Evolutionary conservation across 1,284 basidiomycete species (phyloP), one percentile per base, ranked within the genome.

Genomic region (Irpex lacteus): DNA sequence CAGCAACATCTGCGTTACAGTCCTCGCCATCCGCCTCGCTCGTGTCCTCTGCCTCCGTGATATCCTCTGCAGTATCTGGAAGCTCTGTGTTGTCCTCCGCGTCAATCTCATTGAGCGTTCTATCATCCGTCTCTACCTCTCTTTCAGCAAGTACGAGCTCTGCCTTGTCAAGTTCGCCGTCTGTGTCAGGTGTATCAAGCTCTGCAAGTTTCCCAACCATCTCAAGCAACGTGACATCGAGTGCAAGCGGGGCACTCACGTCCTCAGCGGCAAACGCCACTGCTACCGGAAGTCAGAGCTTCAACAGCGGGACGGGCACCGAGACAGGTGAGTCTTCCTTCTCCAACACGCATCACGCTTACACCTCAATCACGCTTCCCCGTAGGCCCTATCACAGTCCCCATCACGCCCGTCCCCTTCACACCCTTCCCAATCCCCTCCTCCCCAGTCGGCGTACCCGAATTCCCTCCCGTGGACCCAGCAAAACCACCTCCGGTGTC

Each of bases 361-460:
- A 34, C 44, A 19, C 9, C 9, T 19, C 9, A 19, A 11, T 11
- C 19, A 37, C 11, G 1, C 32, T 13, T 7, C 38, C 19, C 61
- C 50, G 9, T 40, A 69, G 68, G 71, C 37, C 61, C 63, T 40
- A 68, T 70, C 44, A 70, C 68, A 36, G 63, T 68, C 19, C 66
- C 72, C 2, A 64, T 72, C 50, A 64, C 69, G 13, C 68, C 70
- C 26, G 63, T 69, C 34, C 21, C 68, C 2, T 78, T 78, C 68
- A 62, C 68, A 18, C 67, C 76, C 1, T 76, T 76, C 70, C 74
- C 76, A 2, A 69, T 71, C n/a, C 74, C 76, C 32, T 71, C 73
- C 1, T 69, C 67, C 21, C 64, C 71, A 3, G 70, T 75, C 7
- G 70, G 75, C 21, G 70, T 74, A 15, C 71, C 70, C 5, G 66